phyloP scores from a whole-genome alignment of 306 rosid genomes.

The Vigna unguiculata region DNA sequence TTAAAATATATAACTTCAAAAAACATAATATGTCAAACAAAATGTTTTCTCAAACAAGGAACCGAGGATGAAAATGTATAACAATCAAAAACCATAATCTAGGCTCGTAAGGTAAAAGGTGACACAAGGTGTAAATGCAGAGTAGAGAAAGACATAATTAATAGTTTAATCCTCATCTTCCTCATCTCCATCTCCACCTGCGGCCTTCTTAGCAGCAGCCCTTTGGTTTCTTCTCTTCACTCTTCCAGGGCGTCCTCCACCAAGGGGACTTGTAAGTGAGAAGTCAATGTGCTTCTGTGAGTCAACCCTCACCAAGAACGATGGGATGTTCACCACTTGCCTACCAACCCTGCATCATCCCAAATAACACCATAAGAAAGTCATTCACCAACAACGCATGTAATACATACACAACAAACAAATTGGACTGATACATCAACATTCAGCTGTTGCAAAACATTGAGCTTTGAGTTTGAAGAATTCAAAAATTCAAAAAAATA shows the following conservation, averaged over 20 bases:
- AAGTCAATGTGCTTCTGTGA: constrained; percentile 76
- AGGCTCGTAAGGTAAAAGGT: background rate
- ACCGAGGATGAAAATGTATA: constrained; percentile 26
- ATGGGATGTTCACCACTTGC: constrained; percentile 72
- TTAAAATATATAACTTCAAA: constrained; percentile 9
- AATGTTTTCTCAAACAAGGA: constrained; percentile 25
- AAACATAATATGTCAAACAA: constrained; percentile 32
- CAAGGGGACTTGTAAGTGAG: constrained; percentile 68
- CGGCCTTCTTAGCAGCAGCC: constrained; percentile 74
- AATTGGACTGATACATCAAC: too few species aligned
- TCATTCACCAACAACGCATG: background rate
- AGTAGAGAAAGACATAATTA: background rate
- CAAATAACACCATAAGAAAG: background rate
- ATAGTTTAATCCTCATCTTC: constrained; percentile 66
- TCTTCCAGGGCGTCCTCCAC: constrained; percentile 72
- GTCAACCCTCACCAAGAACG: constrained; percentile 70
- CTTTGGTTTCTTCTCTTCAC: constrained; percentile 68
- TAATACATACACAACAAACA: background rate
- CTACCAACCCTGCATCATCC: constrained; percentile 65
- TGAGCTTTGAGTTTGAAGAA: background rate
- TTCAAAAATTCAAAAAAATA: background rate
- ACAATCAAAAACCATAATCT: constrained; percentile 12
- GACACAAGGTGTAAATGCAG: background rate
- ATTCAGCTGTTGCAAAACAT: too few species aligned
- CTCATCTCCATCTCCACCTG: constrained; percentile 73